Evolutionary conservation across 495 filamentous ascomycete species (phyloP).

Genomic region (Hypoxylon intermedium): DNA sequence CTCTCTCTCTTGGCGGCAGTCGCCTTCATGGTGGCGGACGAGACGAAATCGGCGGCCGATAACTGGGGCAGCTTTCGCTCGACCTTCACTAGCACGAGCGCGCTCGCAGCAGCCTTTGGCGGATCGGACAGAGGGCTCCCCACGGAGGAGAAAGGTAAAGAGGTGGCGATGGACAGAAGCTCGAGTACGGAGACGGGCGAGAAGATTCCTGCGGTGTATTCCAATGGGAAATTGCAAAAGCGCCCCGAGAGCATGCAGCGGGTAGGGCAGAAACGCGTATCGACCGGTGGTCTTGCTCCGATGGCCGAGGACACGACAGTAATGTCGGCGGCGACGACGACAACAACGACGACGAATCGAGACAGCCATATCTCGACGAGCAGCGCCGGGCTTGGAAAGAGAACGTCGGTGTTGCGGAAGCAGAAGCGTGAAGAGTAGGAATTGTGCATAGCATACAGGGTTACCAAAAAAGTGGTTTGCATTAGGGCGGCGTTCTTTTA

Average conservation of each 20-base stretch:
- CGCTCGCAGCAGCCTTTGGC: not conserved
- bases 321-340: not conserved
- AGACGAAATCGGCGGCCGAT: conserved; percentile 31
- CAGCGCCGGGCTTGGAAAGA: conserved; percentile 5
- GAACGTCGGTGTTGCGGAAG: conserved; percentile 26
- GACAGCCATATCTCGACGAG: conserved; percentile 10
- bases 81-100: not conserved
- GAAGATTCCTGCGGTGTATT: conserved; percentile 21
- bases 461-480: conserved; percentile 15
- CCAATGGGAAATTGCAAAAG: conserved; percentile 19
- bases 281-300: conserved; percentile 2
- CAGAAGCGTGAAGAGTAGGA: conserved; percentile 4
- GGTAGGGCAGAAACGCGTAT: not conserved
- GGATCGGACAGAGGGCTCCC: conserved; percentile 4
- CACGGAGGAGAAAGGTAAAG: conserved; percentile 27
- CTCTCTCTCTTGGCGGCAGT: conserved; percentile 40
- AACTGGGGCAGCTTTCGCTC: conserved; percentile 35
- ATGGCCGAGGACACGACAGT: not conserved
- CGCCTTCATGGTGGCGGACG: conserved; percentile 50
- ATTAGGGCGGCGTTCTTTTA: conserved; percentile 21
- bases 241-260: conserved; percentile 9
- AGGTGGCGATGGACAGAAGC: conserved; percentile 17
- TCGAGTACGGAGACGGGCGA: conserved; percentile 33
- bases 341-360: not conserved
- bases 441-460: conserved; percentile 1